These are phyloP conservation scores for Phytopythium mirpurense DNA, from an alignment of 352 stramenopile genomes.

Conservation along the genomic window DNA sequence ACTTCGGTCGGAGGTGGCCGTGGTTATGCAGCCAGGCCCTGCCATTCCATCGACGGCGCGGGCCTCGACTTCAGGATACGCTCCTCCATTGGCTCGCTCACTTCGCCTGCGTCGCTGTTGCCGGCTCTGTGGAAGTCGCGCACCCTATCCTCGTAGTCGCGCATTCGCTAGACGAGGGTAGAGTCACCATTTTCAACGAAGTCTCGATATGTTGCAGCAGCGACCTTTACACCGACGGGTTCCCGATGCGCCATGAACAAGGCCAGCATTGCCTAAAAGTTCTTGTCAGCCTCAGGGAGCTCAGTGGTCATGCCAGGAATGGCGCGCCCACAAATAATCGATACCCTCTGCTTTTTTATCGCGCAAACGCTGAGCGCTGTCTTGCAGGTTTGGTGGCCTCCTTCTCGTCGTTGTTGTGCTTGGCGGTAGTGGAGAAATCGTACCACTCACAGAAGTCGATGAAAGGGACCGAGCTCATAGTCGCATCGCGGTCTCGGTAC, in stretches of 20 bases:
- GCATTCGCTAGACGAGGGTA: neutral
- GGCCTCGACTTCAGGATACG: slow-evolving; percentile 5
- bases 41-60: neutral
- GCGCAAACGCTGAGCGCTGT: no score
- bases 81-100: slow-evolving; percentile 3
- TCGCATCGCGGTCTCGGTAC: slow-evolving; percentile 5
- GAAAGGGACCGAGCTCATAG: slow-evolving; percentile 4
- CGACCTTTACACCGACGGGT: neutral
- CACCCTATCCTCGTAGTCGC: neutral
- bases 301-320: slow-evolving; percentile 6
- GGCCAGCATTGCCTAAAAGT: slow-evolving; percentile 8
- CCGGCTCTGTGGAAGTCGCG: slow-evolving; percentile 9
- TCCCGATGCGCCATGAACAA: slow-evolving; percentile 14
- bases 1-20: no score
- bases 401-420: no score
- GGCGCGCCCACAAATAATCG: slow-evolving; percentile 8
- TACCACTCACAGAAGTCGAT: slow-evolving; percentile 12
- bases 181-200: neutral
- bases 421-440: neutral
- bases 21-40: neutral
- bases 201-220: neutral
- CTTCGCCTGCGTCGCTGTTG: neutral
- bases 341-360: neutral
- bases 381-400: no score
- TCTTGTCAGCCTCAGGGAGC: neutral